Conservation (phyloP, 2,329 filamentous ascomycete genomes). For the Macroventuria anomochaeta region DNA sequence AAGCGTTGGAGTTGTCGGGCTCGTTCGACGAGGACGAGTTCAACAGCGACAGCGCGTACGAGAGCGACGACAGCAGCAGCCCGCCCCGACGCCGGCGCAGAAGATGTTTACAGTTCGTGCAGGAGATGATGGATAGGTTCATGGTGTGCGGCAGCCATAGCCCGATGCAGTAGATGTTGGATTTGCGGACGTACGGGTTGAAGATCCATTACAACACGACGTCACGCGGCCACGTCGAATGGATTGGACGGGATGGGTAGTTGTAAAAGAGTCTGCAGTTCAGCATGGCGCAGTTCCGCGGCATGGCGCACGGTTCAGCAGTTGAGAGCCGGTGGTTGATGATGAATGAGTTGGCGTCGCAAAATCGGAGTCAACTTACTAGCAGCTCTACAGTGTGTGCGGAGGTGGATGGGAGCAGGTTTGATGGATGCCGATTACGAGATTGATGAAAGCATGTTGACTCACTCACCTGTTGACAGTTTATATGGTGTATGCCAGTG, state of each 20-base stretch:
- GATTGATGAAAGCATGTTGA: too few relatives aligned
- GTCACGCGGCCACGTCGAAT: conserved; percentile 13
- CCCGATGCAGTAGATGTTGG: conserved; percentile 25
- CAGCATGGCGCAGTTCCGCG: background rate
- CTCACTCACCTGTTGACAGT: too few relatives aligned
- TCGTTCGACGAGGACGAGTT: conserved; percentile 4
- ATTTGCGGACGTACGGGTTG: conserved; percentile 21
- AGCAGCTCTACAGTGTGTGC: too few relatives aligned
- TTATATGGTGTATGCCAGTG: too few relatives aligned
- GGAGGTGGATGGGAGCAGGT: too few relatives aligned
- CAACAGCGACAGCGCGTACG: conserved; percentile 12
- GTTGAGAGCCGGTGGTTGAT: background rate
- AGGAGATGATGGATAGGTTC: conserved; percentile 18
- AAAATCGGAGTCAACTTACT: too few relatives aligned
- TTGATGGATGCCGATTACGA: too few relatives aligned
- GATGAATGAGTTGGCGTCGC: conserved; percentile 6
- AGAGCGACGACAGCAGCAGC: conserved; percentile 10
- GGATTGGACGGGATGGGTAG: conserved; percentile 12
- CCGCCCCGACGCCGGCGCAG: background rate
- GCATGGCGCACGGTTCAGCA: background rate
- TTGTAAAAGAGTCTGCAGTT: conserved; percentile 19
- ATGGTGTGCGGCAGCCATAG: conserved; percentile 22
- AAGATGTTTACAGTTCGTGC: conserved; percentile 24
- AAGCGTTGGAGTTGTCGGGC: conserved; percentile 20
- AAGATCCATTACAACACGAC: conserved; percentile 25